Evolutionary conservation across 1,284 basidiomycete species (phyloP), one percentile per base, ranked within the genome.

Genomic region (Ustilago bromivora): DNA sequence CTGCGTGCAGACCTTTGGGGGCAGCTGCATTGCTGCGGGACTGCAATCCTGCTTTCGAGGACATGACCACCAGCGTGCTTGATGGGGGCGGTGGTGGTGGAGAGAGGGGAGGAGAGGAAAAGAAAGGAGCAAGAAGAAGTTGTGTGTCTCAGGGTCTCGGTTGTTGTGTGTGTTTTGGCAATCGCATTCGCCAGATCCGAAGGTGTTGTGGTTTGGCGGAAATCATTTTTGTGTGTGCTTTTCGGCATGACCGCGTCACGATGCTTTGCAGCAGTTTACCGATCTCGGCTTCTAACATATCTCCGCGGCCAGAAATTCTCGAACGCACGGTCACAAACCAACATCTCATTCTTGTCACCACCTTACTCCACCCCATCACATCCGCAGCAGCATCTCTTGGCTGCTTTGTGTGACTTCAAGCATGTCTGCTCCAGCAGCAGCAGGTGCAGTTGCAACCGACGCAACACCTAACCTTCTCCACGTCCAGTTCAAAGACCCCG

Each of bases 401-500:
- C 40, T 46, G n/a, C 43, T 19, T 19, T 19, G n/a, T 15, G n/a
- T 19, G 43, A 46, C 43, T 19, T 46, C 43, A 11, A 47, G 23
- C 43, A 69, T 70, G 67, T 55, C 61, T 7, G 31, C 52, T 4
- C 47, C 52, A 34, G 23, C 23, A 40, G 36, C 46, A 23, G 38
- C 51, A 53, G 51, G 51, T 17, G 8, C 49, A 34, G n/a, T 55
- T 23, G 53, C 72, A 23, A 3, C 57, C n/a, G 66, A 64, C 3
- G 43, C 69, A 31, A 36, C 79, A 4, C 53, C 59, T 19, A 72
- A 78, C 67, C 79, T 79, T 6, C 73, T 81, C 43, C 76, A 80
- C 43, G 71, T 82, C 34, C 81, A 82, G 36, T 84, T 79, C 71
- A 82, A 82, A 58, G 81, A 84, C 49, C 82, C 82, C 17, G 82